These are phyloP conservation scores for Fusarium continuum DNA, from an alignment of 2,329 filamentous ascomycete genomes.

Conservation along the genomic window DNA sequence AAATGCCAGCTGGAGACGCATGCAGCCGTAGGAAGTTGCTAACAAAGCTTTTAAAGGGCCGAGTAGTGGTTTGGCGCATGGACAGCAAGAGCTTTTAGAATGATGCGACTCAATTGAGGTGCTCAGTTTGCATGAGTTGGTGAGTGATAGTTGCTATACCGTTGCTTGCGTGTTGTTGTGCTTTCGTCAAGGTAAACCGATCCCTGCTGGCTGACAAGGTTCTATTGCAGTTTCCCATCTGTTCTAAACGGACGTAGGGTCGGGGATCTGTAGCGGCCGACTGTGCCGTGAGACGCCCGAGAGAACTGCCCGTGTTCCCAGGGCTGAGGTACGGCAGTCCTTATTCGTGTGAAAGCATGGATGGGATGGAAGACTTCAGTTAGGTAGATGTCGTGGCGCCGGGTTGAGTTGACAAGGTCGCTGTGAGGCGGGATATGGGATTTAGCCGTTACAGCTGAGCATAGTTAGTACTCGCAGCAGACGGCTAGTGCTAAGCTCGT, in stretches of 20 bases:
- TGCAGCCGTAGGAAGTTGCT: constrained; percentile 11
- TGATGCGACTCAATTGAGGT: background rate
- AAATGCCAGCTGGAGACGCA: constrained; percentile 36
- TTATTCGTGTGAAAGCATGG: constrained; percentile 4
- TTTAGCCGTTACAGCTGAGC: constrained; percentile 22
- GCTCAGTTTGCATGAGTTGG: background rate
- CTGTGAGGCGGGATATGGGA: constrained; percentile 6
- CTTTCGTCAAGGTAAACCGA: background rate
- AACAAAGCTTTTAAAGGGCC: constrained; percentile 11
- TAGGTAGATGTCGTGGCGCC: constrained; percentile 14
- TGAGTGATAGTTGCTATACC: background rate
- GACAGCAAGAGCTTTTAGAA: background rate
- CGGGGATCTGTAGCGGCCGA: constrained; percentile 28
- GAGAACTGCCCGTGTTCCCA: constrained; percentile 27
- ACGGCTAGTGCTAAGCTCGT: background rate
- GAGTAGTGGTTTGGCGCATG: background rate
- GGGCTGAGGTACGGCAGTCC: constrained; percentile 21
- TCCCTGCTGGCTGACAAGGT: constrained; percentile 21
- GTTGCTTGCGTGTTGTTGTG: background rate
- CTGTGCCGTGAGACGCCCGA: constrained; percentile 27
- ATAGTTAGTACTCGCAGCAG: constrained; percentile 5
- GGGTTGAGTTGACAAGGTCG: constrained; percentile 10
- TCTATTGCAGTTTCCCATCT: constrained; percentile 17
- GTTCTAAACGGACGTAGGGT: constrained; percentile 16
- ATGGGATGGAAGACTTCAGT: constrained; percentile 3